These are phyloP conservation scores for Solanum phureja DNA, from an alignment of 257 asterid genomes.

Conservation along the genomic window DNA sequence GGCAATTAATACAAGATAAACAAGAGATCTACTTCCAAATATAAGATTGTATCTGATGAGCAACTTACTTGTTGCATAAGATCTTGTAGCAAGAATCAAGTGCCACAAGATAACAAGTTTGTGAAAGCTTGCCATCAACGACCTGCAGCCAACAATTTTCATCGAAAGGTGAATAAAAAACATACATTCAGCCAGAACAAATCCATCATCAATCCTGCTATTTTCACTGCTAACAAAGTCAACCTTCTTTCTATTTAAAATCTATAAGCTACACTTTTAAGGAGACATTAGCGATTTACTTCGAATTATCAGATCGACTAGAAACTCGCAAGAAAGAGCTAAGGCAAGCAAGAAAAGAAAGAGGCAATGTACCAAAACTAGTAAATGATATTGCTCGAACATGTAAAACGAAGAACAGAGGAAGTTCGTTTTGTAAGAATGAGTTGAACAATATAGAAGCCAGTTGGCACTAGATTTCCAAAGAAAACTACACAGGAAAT, in stretches of 20 bases:
- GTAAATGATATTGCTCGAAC: not conserved
- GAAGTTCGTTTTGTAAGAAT: not conserved
- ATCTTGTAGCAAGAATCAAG: constrained; percentile 89
- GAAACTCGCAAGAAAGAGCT: not conserved
- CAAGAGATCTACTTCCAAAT: not conserved
- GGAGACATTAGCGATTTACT: not conserved
- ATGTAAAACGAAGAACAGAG: not conserved
- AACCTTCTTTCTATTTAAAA: not conserved
- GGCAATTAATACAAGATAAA: not conserved
- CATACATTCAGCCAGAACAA: not conserved
- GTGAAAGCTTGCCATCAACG: constrained; percentile 99
- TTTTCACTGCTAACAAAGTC: not conserved
- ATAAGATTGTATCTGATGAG: not conserved
- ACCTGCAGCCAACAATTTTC: constrained; percentile 36
- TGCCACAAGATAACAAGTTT: constrained; percentile 96
- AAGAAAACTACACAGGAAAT: not conserved
- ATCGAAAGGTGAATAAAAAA: not conserved
- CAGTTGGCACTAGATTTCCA: not conserved
- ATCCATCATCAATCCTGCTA: not conserved
- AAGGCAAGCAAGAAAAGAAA: not conserved
- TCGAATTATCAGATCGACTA: not conserved
- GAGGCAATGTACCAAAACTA: not conserved
- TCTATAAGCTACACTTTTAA: not conserved
- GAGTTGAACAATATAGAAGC: not conserved
- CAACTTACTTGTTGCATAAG: constrained; percentile 61